phyloP scores from a whole-genome alignment of 2,329 filamentous ascomycete species.

The Hypomyces perniciosus region DNA sequence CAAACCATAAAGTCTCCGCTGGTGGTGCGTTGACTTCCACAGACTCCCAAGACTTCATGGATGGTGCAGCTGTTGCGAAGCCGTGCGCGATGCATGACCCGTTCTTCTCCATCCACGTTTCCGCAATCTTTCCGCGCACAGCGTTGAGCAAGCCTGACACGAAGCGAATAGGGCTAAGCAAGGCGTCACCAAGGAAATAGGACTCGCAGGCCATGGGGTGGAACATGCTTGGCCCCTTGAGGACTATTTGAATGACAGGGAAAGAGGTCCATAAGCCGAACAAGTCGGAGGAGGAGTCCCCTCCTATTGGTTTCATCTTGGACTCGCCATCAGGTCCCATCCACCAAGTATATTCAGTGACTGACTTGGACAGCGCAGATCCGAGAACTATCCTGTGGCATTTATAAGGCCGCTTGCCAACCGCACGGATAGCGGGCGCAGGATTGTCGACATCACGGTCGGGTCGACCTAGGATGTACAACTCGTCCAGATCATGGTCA shows the following conservation, averaged over 20 bases:
- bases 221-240: neutral
- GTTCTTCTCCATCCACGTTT: neutral
- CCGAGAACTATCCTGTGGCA: neutral
- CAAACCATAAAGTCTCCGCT: neutral
- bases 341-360: neutral
- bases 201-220: neutral
- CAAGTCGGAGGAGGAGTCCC: neutral
- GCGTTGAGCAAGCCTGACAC: neutral
- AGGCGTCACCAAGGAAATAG: neutral
- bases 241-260: slow-evolving; percentile 1
- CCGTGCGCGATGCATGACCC: neutral
- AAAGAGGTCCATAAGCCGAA: neutral
- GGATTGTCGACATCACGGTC: neutral
- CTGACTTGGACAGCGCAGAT: neutral
- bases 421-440: neutral
- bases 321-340: neutral
- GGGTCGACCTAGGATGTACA: slow-evolving; percentile 1
- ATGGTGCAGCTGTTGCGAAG: neutral
- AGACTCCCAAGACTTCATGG: too few relatives aligned
- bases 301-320: neutral
- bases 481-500: neutral
- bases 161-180: neutral
- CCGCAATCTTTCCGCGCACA: neutral
- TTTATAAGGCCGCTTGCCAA: neutral
- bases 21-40: neutral